A percentile compares a stretch with the other conserved stretches of the same genome.
phyloP scores from a whole-genome alignment of 306 rosid species.

The Acacia crassicarpa region DNA sequence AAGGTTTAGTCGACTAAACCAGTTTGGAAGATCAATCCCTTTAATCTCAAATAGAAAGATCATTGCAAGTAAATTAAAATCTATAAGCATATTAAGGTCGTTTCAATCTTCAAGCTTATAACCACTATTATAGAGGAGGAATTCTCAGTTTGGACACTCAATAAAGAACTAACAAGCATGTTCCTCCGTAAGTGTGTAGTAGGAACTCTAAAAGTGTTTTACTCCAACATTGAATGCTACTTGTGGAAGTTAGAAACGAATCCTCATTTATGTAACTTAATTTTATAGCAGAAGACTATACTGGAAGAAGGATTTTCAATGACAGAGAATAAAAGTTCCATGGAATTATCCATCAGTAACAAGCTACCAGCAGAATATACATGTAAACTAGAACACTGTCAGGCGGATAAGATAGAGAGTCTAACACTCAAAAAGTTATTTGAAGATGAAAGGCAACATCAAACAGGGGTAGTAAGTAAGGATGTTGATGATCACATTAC shows the following conservation, averaged over 20 bases:
- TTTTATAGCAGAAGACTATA: constrained; percentile 33
- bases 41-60: background rate
- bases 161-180: background rate
- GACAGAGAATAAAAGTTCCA: constrained; percentile 8
- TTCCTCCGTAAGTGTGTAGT: background rate
- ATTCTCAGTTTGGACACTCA: background rate
- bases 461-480: constrained; percentile 1
- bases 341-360: constrained; percentile 21
- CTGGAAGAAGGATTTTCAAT: constrained; percentile 26
- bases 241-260: background rate
- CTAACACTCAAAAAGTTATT: constrained; percentile 17
- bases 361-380: constrained; percentile 17
- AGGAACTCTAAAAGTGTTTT: background rate
- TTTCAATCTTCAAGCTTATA: background rate
- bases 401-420: constrained; percentile 13
- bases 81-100: background rate
- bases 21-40: background rate
- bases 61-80: background rate
- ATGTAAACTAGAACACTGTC: constrained; percentile 14
- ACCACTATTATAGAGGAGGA: too few species aligned
- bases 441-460: constrained; percentile 26
- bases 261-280: background rate
- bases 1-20: too few species aligned
- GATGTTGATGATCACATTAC: too few species aligned
- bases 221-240: background rate